Conservation (phyloP, 768 basidiomycete genomes). For the Lentinula detonsa region DNA sequence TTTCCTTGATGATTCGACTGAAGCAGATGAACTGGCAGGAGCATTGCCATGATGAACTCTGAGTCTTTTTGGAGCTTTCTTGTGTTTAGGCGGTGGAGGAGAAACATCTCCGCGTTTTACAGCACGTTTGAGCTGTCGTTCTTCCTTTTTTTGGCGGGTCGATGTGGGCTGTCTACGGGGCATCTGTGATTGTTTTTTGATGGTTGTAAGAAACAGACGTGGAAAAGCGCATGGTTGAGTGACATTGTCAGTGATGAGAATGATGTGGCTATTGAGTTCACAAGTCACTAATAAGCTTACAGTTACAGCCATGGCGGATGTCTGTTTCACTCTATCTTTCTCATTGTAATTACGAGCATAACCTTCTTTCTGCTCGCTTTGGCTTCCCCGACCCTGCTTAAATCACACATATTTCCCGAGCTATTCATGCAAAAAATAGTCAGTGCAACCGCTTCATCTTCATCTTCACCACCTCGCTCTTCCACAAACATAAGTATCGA, state of each 20-base stretch:
- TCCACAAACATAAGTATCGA: constrained; percentile 20
- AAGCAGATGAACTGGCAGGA: neutral
- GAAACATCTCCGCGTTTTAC: constrained; percentile 73
- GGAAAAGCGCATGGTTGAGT: neutral
- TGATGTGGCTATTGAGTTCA: neutral
- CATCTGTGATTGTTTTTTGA: constrained; percentile 5
- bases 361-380: neutral
- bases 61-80: constrained; percentile 15
- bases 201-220: neutral
- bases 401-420: constrained; percentile 2
- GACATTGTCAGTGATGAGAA: neutral
- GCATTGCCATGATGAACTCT: neutral
- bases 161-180: constrained; percentile 51
- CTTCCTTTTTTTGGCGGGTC: constrained; percentile 62
- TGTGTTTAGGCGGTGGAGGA: constrained; percentile 23
- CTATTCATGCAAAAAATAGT: constrained; percentile 13
- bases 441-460: constrained; percentile 17
- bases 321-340: neutral
- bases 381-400: neutral
- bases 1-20: constrained; percentile 28
- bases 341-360: neutral
- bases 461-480: constrained; percentile 17
- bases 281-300: neutral
- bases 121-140: constrained; percentile 75
- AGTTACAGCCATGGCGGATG: neutral